Percentiles rank a stretch among this genome's conserved stretches.
These are phyloP conservation scores for Alternaria burnsii DNA, from an alignment of 2,329 filamentous ascomycete genomes.

Conservation along the genomic window DNA sequence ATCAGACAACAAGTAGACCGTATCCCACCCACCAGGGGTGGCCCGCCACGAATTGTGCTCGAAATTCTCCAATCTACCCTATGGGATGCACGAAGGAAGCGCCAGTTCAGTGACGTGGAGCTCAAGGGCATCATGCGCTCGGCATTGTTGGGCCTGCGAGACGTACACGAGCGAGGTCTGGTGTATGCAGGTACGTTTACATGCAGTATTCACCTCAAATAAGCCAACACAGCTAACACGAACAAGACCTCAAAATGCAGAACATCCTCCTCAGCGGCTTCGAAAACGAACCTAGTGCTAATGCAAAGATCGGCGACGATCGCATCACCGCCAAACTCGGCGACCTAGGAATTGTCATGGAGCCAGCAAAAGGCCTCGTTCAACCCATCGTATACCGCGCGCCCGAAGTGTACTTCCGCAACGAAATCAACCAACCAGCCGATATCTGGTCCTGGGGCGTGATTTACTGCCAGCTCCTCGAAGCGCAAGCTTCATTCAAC, in stretches of 20 bases:
- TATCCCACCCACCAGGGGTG: conserved; percentile 12
- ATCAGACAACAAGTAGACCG: conserved; percentile 21
- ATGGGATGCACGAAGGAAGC: conserved; percentile 18
- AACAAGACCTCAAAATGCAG: conserved; percentile 18
- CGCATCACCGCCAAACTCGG: conserved; percentile 18
- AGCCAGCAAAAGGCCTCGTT: conserved; percentile 18
- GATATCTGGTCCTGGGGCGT: conserved; percentile 23
- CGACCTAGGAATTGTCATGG: conserved; percentile 22
- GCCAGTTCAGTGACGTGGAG: conserved; percentile 20
- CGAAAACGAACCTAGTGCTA: conserved; percentile 3
- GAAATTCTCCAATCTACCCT: conserved; percentile 18
- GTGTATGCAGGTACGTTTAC: conserved; percentile 17
- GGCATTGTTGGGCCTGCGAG: conserved; percentile 14
- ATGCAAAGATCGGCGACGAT: background rate
- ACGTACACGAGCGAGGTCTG: conserved; percentile 17
- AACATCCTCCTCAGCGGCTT: conserved; percentile 20
- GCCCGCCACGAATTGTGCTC: conserved; percentile 17
- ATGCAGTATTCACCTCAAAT: background rate
- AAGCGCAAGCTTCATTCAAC: conserved; percentile 18
- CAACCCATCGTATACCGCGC: conserved; percentile 22
- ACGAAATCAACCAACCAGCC: conserved; percentile 17
- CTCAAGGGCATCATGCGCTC: conserved; percentile 22
- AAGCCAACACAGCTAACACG: background rate
- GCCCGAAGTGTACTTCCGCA: conserved; percentile 20
- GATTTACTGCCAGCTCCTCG: conserved; percentile 20